phyloP scores from a whole-genome alignment of 1,139 yeast species.

The Saccharomyces hybrid region DNA sequence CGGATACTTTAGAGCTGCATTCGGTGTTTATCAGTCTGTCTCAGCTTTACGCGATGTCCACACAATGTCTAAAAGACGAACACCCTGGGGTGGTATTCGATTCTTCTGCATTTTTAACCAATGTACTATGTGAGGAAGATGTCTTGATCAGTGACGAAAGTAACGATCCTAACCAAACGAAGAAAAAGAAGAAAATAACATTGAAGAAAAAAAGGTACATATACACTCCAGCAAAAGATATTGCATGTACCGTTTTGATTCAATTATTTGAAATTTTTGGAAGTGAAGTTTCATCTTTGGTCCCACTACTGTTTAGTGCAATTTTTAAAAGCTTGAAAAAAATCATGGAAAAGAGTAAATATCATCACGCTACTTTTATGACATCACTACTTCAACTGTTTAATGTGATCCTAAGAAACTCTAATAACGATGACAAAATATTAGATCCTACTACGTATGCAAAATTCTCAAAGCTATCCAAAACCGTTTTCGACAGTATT shows the following conservation, averaged over 20 bases:
- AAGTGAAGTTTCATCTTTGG: constrained; percentile 29
- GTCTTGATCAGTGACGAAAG: constrained; percentile 10
- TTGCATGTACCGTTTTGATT: constrained; percentile 18
- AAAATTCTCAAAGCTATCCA: constrained; percentile 25
- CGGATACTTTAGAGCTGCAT: constrained; percentile 16
- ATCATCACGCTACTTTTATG: constrained; percentile 26
- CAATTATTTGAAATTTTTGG: constrained; percentile 32
- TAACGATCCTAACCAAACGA: constrained; percentile 6
- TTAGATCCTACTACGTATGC: constrained; percentile 14
- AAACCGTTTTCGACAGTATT: constrained; percentile 17
- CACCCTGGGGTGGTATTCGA: constrained; percentile 24
- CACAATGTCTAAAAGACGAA: constrained; percentile 14
- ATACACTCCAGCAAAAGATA: constrained; percentile 22
- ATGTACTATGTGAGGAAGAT: constrained; percentile 25
- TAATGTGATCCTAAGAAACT: constrained; percentile 21
- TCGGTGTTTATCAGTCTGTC: constrained; percentile 17
- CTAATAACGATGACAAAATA: constrained; percentile 6
- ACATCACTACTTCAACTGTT: constrained; percentile 21
- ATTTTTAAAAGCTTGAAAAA: constrained; percentile 32
- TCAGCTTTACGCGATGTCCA: constrained; percentile 17
- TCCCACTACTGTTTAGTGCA: constrained; percentile 26
- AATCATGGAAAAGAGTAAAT: constrained; percentile 21
- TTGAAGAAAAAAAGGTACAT: constrained; percentile 16
- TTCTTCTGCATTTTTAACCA: constrained; percentile 22
- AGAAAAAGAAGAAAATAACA: constrained; percentile 17